Base-by-base conservation (phyloP, 2,329 filamentous ascomycete species). In the Nothophoma quercina region DNA sequence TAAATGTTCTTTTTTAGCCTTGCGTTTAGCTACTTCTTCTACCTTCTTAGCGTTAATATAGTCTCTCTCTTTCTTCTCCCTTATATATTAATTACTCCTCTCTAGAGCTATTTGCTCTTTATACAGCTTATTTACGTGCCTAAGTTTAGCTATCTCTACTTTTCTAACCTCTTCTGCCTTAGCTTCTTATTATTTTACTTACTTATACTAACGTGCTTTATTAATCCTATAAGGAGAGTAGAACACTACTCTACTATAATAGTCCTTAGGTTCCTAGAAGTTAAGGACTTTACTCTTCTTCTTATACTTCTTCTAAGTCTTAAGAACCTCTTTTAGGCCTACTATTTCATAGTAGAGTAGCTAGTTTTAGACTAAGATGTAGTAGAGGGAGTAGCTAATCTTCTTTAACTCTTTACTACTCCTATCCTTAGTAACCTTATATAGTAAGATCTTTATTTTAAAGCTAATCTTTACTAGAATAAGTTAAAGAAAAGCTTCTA, bases 1-100 rank as follows among this genome's bases (percentile, higher is more conserved):
- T n/a, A 42, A n/a, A 34, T 29, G 46, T 19, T 41, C 35, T 50
- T 30, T 34, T 42, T 50, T 12, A 42, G 46, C 46, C 22, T 35
- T 42, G 36, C 38, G 46, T 41, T 42, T 36, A 21, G 38, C 46
- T 15, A 18, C 44, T 23, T 47, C 33, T 23, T 16, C 21, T 25
- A 25, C 44, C 44, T 47, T 47, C 42, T 18, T 23, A n/a, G 42
- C 42, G 6, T 36, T 45, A 6, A 39, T 3, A 16, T 13, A 25
- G 33, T 30, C 44, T 39, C 44, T 5, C 22, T 39, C 34, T 40
- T 39, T 34, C 34, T 40, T 32, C 33, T 38, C 34, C 33, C 23
- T 39, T 22, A 6, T 6, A 6, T 15, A 15, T 15, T 13, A 13
- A 6, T 16, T 15, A 18, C 29, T 13, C 29, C 16, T 32, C 16